Evolutionary conservation across 176 grass and related monocot genomes (phyloP).

Genomic region (Aegilops longissima): DNA sequence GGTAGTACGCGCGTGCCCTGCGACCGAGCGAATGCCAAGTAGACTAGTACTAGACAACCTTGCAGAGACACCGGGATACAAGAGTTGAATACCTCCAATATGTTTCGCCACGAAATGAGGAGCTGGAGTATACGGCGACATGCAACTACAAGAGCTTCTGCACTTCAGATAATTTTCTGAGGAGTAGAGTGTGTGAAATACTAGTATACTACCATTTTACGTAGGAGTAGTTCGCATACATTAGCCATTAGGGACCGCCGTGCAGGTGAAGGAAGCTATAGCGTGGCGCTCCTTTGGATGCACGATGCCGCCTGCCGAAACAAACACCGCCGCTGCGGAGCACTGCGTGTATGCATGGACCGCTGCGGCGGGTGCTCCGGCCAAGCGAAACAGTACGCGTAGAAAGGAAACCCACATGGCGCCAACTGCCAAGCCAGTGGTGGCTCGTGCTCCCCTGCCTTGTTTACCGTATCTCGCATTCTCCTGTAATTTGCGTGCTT

Average conservation of each 20-base stretch:
- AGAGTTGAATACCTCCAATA: neutral
- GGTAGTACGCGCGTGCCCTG: neutral
- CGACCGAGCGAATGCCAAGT: neutral
- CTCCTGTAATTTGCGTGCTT: neutral
- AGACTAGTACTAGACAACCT: neutral
- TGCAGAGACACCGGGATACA: neutral
- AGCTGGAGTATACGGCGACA: neutral
- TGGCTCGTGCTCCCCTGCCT: neutral
- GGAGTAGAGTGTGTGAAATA: too few relatives aligned
- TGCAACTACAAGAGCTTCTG: neutral
- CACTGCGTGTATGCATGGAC: neutral
- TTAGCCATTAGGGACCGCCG: neutral
- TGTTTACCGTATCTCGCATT: neutral
- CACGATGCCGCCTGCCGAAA: neutral
- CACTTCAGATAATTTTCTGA: neutral
- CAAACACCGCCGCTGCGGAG: neutral
- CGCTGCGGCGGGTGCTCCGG: neutral
- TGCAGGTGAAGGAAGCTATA: neutral
- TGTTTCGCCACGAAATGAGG: neutral
- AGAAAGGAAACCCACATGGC: neutral
- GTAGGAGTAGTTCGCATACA: neutral
- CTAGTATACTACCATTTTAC: too few relatives aligned
- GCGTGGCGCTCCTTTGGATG: neutral
- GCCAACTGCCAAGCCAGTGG: neutral
- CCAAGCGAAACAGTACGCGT: neutral